Evolutionary conservation across 2,329 filamentous ascomycete species (phyloP), one percentile per base, ranked within the genome.

Genomic region (Alternaria sp.): DNA sequence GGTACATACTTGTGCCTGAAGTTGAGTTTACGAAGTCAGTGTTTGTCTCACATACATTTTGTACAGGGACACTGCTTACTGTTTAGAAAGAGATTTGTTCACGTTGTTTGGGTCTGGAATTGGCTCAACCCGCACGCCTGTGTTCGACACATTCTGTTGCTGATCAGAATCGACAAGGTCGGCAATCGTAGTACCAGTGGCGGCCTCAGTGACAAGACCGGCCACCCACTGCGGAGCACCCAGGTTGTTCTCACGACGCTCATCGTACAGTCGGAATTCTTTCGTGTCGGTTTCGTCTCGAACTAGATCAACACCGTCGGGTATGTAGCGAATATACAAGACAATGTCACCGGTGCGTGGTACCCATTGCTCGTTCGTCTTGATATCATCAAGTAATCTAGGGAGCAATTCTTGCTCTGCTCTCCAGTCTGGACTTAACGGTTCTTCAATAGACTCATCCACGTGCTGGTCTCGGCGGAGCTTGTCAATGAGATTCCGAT

Each of bases 281-380:
- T 36, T 63, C 1, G 69, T 67, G 1, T 39, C 42, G 0, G 14
- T 16, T 14, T 67, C 46, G 30, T 80, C 67, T 44, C 71, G 78
- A 0, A 61, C 61, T 5, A 82, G 63, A 5, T 71, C 62, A 9
- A 79, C 68, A 1, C 66, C 63, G 2, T 61, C 32, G 0, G 62
- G 61, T 1, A 82, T 43, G 4, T 75, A 67, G 11, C 82, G 75
- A 1, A 80, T 72, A 44, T 85, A 88, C 0, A 89, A 76, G 0
- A 89, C 86, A 3, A 88, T 70, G 59, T 89, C 87, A 2, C 86
- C 87, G 0, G 78, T 65, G 2, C 87, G 81, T 3, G 87, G 86
- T 1, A 85, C 66, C 69, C 84, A 88, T 3, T 82, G 78, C 3
- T 83, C 80, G 44, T 84, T 80, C 8, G 81, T 64, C 4, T 73